Evolutionary conservation across 495 filamentous ascomycete species (phyloP).

Genomic region (Aspergillus ellipticus): DNA sequence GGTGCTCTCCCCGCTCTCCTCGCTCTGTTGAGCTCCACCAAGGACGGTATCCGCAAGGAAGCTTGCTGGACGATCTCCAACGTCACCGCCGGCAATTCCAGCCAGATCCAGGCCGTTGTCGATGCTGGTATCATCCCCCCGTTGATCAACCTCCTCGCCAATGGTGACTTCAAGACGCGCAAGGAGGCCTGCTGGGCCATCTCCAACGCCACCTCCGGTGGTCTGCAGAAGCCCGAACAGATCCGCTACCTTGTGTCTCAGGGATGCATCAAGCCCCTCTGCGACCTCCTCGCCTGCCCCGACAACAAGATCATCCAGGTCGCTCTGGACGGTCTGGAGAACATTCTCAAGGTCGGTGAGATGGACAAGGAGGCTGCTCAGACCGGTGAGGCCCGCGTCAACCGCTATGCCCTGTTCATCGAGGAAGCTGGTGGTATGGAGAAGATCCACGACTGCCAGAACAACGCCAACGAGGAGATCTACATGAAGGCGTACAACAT

Average conservation of each 20-base stretch:
- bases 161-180: slow-evolving; percentile 98
- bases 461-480: slow-evolving; percentile 99
- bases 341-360: slow-evolving; percentile 98
- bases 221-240: slow-evolving; percentile 97
- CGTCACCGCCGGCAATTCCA: slow-evolving; percentile 96
- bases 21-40: slow-evolving; percentile 88
- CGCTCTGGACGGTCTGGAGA: slow-evolving; percentile 96
- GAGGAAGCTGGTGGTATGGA: slow-evolving; percentile 99
- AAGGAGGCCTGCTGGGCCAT: slow-evolving; percentile 99
- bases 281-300: slow-evolving; percentile 92
- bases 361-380: slow-evolving; percentile 88
- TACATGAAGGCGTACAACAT: slow-evolving; percentile 99
- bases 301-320: slow-evolving; percentile 99
- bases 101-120: slow-evolving; percentile 94
- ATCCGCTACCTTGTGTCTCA: slow-evolving; percentile 90
- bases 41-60: slow-evolving; percentile 99
- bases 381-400: slow-evolving; percentile 70
- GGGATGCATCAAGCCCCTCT: slow-evolving; percentile 96
- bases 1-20: slow-evolving; percentile 88
- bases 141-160: slow-evolving; percentile 88
- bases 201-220: slow-evolving; percentile 96
- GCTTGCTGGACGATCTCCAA: slow-evolving; percentile 99
- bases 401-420: slow-evolving; percentile 96
- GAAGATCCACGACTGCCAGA: slow-evolving; percentile 99
- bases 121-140: slow-evolving; percentile 96